phyloP scores from a whole-genome alignment of 176 grass and related monocot species.

The Pontederia paniculata region DNA sequence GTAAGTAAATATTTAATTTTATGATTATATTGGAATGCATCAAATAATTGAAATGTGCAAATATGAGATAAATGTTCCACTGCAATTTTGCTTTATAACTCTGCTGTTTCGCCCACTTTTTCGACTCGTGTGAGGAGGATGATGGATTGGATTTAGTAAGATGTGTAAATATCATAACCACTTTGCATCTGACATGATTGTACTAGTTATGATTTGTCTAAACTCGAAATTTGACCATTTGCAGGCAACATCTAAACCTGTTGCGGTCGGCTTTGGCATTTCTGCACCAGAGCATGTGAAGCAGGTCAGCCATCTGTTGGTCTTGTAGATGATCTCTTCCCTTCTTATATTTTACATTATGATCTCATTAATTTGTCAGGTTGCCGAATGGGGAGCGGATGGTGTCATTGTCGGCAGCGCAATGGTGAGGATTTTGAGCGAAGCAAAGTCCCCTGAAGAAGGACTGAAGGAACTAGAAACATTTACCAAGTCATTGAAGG shows the following conservation, averaged over 20 bases:
- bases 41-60: too few relatives aligned
- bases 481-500: constrained; percentile 16
- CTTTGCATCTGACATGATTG: too few relatives aligned
- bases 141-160: too few relatives aligned
- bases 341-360: background rate
- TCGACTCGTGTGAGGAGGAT: too few relatives aligned
- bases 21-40: too few relatives aligned
- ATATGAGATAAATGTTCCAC: too few relatives aligned
- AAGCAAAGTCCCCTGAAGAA: constrained; percentile 19
- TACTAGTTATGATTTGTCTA: background rate
- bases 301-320: background rate
- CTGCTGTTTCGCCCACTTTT: too few relatives aligned
- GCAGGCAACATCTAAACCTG: constrained; percentile 7
- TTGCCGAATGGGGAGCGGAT: constrained; percentile 20
- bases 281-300: constrained; percentile 18
- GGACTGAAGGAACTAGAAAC: constrained; percentile 15
- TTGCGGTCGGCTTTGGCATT: constrained; percentile 21
- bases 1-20: too few relatives aligned
- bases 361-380: background rate
- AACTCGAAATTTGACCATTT: background rate
- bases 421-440: constrained; percentile 16
- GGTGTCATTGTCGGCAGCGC: constrained; percentile 20
- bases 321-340: background rate
- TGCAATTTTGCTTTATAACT: too few relatives aligned
- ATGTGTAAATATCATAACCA: too few relatives aligned